phyloP scores from a whole-genome alignment of 306 rosid genomes.

The Quillaja saponaria region DNA sequence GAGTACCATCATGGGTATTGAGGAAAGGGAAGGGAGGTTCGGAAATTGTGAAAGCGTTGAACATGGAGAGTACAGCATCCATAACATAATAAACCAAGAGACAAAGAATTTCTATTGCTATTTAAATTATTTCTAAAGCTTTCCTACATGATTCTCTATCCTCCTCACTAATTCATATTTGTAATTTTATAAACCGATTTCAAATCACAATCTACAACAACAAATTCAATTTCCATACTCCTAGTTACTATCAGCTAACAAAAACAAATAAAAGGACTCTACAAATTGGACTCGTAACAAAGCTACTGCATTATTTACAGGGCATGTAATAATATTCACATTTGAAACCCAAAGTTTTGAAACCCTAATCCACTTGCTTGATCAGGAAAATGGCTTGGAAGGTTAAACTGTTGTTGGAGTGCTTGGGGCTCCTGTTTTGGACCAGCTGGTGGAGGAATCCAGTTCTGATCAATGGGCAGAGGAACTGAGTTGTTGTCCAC shows the following conservation, averaged over 20 bases:
- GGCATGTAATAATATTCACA: constrained; percentile 24
- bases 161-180: constrained; percentile 9
- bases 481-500: constrained; percentile 48
- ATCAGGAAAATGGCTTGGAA: constrained; percentile 23
- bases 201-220: constrained; percentile 26
- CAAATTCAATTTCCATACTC: constrained; percentile 26
- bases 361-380: constrained; percentile 25
- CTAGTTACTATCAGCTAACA: constrained; percentile 24
- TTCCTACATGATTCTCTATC: constrained; percentile 24
- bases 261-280: constrained; percentile 1
- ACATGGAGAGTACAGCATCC: too few relatives aligned
- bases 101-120: constrained; percentile 37
- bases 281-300: constrained; percentile 14
- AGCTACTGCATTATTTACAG: constrained; percentile 23
- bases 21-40: too few relatives aligned
- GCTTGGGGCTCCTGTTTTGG: constrained; percentile 37
- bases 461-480: constrained; percentile 45
- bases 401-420: constrained; percentile 31
- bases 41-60: too few relatives aligned
- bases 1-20: too few relatives aligned
- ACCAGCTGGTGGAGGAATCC: constrained; percentile 50
- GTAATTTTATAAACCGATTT: constrained; percentile 28
- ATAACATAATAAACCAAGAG: background rate
- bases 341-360: constrained; percentile 38
- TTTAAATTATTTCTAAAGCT: constrained; percentile 31